Base-by-base conservation (phyloP, 805 yeast species). In the Sugiyamaella valdiviana region DNA sequence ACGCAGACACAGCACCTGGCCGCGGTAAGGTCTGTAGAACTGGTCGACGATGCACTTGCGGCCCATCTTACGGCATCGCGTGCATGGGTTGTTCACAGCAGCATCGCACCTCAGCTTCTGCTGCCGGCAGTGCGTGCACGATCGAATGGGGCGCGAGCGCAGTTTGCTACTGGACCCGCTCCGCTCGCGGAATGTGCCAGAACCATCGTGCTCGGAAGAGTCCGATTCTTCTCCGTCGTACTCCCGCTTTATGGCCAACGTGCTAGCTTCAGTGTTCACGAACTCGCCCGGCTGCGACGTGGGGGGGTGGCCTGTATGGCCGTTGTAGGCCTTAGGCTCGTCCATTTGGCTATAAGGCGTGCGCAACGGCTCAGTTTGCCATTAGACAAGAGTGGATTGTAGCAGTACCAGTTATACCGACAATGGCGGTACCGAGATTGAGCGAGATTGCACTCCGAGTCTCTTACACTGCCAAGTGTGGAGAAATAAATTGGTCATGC, bases 21-120 rank as follows among this genome's bases (percentile, higher is more conserved):
- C 96, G 65, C 88, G 89, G 57, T 86, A 83, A 3, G 97, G 96
- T 60, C 89, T 76, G 65, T 88, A 90, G 57, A 83, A 83, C 1
- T 96, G 96, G 65, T 90, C 96, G 20, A 90, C 85, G 57, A 85
- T 91, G 69, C 97, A 90, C 49, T 74, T 76, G 36, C 88, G 70
- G 2, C 80, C 82, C 85, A 85, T 83, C 60, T 84, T 74, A 46
- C 79, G 82, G 67, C 97, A 90, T 51, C 96, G 67, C 15, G 83
- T 76, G 64, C 97, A 90, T 0, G 96, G 85, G 56, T 77, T 84
- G 53, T 82, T 79, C 19, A 84, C 90, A 2, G 87, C 77, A 1
- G 97, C 97, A 62, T 90, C 87, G 67, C 97, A 90, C 62, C 84
- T 85, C 64, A 90, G 88, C 66, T 90, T 90, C 64, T 89, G 96